These are phyloP conservation scores for Naganishia kalamii DNA, from an alignment of 768 basidiomycete genomes.

Conservation along the genomic window DNA sequence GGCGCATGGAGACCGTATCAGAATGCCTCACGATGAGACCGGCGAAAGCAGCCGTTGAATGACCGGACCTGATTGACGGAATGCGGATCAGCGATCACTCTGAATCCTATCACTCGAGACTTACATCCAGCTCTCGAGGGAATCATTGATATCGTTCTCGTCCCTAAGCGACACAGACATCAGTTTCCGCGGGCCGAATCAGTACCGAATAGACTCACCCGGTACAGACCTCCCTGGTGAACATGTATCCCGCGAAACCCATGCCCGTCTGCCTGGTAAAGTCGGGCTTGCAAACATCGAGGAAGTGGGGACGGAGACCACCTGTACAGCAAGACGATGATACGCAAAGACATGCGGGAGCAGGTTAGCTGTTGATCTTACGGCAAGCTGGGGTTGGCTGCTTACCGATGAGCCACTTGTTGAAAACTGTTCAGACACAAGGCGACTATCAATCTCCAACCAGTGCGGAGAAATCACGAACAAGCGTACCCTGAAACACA, in stretches of 20 bases:
- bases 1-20: background rate
- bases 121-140: slow-evolving; percentile 50
- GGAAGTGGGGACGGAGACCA: slow-evolving; percentile 55
- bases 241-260: slow-evolving; percentile 54
- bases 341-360: slow-evolving; percentile 8
- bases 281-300: slow-evolving; percentile 54
- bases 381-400: background rate
- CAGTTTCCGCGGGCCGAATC: background rate
- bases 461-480: no score
- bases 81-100: background rate
- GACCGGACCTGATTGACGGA: slow-evolving; percentile 52
- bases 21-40: slow-evolving; percentile 48
- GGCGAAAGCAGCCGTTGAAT: slow-evolving; percentile 58
- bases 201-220: slow-evolving; percentile 33
- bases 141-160: slow-evolving; percentile 55
- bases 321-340: slow-evolving; percentile 37
- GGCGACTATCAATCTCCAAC: background rate
- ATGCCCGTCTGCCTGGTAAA: slow-evolving; percentile 48
- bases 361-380: background rate
- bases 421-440: slow-evolving; percentile 47
- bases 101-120: background rate
- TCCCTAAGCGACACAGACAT: slow-evolving; percentile 43
- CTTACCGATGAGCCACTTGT: slow-evolving; percentile 54
- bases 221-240: slow-evolving; percentile 55
- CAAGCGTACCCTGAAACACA: slow-evolving; percentile 46